These are phyloP conservation scores for Microdochium nivale DNA, from an alignment of 2,329 filamentous ascomycete species.

Conservation along the genomic window DNA sequence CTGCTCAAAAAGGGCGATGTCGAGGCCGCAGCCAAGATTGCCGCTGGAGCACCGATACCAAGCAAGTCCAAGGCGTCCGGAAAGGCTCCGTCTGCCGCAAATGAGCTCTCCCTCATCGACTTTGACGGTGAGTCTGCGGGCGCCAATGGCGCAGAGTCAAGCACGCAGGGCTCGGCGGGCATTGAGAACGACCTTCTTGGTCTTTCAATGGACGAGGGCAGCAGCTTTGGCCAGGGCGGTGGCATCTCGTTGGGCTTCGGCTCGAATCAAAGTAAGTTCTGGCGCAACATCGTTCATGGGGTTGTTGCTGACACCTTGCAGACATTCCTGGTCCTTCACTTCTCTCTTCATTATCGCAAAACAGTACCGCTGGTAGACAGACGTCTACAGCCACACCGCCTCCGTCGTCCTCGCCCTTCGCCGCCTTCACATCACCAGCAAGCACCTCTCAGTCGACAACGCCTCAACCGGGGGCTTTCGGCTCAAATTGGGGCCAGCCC, in stretches of 20 bases:
- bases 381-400: background rate
- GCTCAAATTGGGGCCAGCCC: constrained; percentile 46
- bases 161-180: constrained; percentile 34
- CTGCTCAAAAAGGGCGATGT: constrained; percentile 92
- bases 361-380: constrained; percentile 19
- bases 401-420: background rate
- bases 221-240: constrained; percentile 63
- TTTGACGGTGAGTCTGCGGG: constrained; percentile 62
- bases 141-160: constrained; percentile 34
- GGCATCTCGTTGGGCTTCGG: constrained; percentile 78
- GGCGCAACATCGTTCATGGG: background rate
- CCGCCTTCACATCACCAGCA: background rate
- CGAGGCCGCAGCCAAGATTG: constrained; percentile 73
- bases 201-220: constrained; percentile 61
- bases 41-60: constrained; percentile 57
- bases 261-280: constrained; percentile 52
- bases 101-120: constrained; percentile 89
- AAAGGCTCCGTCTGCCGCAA: constrained; percentile 51
- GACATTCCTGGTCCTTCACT: constrained; percentile 47
- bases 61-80: constrained; percentile 32
- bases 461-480: constrained; percentile 10
- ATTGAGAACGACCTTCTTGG: constrained; percentile 88
- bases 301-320: constrained; percentile 23
- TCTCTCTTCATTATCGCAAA: constrained; percentile 28
- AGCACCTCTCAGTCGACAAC: background rate